Evolutionary conservation across 2,329 filamentous ascomycete genomes (phyloP), one percentile per base, ranked within the genome.

Genomic region (Blastomyces parvus): DNA sequence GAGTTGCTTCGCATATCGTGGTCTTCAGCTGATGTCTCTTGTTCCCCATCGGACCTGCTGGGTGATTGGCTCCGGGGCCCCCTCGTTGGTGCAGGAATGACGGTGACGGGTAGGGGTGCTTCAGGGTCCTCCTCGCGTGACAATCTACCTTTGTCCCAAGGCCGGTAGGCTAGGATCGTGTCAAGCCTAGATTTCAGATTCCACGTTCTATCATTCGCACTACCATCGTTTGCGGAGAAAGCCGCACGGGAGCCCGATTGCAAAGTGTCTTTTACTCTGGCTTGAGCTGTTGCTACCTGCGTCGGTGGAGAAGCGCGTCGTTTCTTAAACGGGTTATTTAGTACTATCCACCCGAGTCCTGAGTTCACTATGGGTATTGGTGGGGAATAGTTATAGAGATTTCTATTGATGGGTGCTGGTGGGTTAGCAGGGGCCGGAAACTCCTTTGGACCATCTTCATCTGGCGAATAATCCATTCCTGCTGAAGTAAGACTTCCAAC

Each of bases 61-160:
- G 83, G 82, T 52, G 79, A 83, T 81, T 83, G 85, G 6, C 81
- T 81, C 56, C 83, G 75, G 44, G 81, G 80, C 48, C 77, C 78
- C 48, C 81, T 77, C 30, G 80, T 80, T 65, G 84, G 82, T 3
- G 84, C 83, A 2, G 84, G 85, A 60, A 87, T 85, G 38, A 87
- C 79, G 0, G 83, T 87, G 25, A 86, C 79, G 1, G 83, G 83
- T 14, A 85, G 68, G 25, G 80, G 74, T 7, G 71, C 70, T 25
- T 80, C 77, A 2, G 72, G 67, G 38, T 67, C 67, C 27, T 70
- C 70, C 68, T 78, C 70, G 70, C 76, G 59, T 72, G 78, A 65
- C 70, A 76, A 66, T 52, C 65, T 59, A 55, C 79, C 74, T 53
- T 73, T 75, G 60, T 81, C 76, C 59, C 78, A 78, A 66, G 80